Percentiles rank a stretch among this genome's conserved stretches.
Conservation (phyloP, 306 rosid species). For the Mimosa bimucronata region DNA sequence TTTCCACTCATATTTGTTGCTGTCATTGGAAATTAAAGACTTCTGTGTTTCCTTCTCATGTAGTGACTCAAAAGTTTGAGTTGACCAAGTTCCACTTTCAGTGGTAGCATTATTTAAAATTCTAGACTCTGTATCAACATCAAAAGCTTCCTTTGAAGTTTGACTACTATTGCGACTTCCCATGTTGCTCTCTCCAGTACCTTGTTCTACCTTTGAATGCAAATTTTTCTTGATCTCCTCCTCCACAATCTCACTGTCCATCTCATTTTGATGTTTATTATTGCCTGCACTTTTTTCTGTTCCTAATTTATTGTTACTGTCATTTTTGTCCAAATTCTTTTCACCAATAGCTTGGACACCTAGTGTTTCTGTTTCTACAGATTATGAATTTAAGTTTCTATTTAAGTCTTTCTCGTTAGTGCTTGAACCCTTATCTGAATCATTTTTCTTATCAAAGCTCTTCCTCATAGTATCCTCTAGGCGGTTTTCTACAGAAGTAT, state of each 20-base stretch:
- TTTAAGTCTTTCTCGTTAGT: conserved; percentile 41
- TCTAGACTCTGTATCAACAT: conserved; percentile 39
- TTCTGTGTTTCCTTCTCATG: too few relatives aligned
- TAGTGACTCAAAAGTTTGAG: conserved; percentile 52
- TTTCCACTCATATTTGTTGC: too few relatives aligned
- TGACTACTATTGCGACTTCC: conserved; percentile 40
- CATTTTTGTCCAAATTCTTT: conserved; percentile 35
- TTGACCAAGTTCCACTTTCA: conserved; percentile 57
- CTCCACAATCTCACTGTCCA: conserved; percentile 42
- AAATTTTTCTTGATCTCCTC: conserved; percentile 40
- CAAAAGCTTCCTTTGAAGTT: too few relatives aligned
- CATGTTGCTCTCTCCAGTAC: conserved; percentile 38
- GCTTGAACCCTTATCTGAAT: conserved; percentile 34
- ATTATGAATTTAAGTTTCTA: conserved; percentile 41
- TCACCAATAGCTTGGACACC: conserved; percentile 43
- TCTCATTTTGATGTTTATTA: conserved; percentile 43
- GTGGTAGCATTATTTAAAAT: conserved; percentile 44
- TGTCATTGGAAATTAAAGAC: too few relatives aligned
- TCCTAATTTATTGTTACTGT: conserved; percentile 35
- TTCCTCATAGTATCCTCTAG: conserved; percentile 34
- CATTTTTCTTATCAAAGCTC: conserved; percentile 35
- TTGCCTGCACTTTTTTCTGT: conserved; percentile 43
- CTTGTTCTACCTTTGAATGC: conserved; percentile 32
- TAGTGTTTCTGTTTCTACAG: conserved; percentile 31
- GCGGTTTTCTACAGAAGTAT: conserved; percentile 36